These are phyloP conservation scores for Podospora comata DNA, from an alignment of 495 filamentous ascomycete genomes.

Conservation along the genomic window DNA sequence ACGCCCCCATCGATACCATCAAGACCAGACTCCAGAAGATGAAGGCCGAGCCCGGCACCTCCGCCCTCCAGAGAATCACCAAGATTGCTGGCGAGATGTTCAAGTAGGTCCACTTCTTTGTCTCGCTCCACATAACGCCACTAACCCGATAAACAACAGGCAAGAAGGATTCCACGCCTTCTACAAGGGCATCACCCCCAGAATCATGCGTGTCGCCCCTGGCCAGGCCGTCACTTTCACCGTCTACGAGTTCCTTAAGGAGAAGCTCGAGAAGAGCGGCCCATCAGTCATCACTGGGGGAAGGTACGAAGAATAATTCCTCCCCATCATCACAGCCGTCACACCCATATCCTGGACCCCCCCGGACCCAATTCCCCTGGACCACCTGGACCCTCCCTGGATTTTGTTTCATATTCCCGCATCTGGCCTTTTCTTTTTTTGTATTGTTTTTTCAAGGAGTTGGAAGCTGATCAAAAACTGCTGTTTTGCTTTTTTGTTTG, in stretches of 20 bases:
- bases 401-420: neutral
- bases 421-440: neutral
- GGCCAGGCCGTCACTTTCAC: constrained; percentile 98
- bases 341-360: neutral
- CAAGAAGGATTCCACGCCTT: constrained; percentile 91
- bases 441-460: neutral
- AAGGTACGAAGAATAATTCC: constrained; percentile 65
- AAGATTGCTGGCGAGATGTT: constrained; percentile 88
- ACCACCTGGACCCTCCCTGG: neutral
- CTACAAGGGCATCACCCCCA: constrained; percentile 98
- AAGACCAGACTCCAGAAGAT: constrained; percentile 95
- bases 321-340: neutral
- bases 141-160: constrained; percentile 28
- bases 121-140: neutral
- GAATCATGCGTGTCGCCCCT: constrained; percentile 95
- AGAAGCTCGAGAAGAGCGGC: constrained; percentile 71
- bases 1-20: constrained; percentile 98
- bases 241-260: constrained; percentile 89
- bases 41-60: constrained; percentile 75
- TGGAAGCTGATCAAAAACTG: constrained; percentile 15
- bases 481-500: constrained; percentile 6
- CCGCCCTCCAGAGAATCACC: constrained; percentile 71
- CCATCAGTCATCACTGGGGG: constrained; percentile 62
- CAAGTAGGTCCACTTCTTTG: constrained; percentile 51
- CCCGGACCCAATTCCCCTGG: neutral